Percentiles rank a stretch among this genome's conserved stretches.
phyloP scores from a whole-genome alignment of 345 rosid genomes.

The Brassica juncea region DNA sequence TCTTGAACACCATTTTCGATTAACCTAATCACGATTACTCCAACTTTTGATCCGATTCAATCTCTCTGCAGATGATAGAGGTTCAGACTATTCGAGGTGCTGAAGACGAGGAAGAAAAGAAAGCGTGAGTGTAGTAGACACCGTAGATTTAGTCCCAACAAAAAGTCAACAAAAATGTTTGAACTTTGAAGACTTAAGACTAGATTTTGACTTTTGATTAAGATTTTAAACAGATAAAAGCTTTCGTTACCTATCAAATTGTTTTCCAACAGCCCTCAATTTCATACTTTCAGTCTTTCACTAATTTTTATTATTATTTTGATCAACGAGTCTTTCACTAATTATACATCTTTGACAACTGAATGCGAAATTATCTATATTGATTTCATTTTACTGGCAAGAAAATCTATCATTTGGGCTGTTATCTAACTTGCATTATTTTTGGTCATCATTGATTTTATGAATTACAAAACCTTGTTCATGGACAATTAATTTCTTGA shows the following conservation, averaged over 20 bases:
- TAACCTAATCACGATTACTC: slow-evolving; percentile 20
- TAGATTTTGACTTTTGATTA: slow-evolving; percentile 24
- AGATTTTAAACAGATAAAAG: not conserved
- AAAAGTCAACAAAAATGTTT: slow-evolving; percentile 18
- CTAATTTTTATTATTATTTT: too few relatives aligned
- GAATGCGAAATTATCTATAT: not conserved
- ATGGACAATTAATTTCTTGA: not conserved
- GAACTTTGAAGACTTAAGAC: slow-evolving; percentile 25
- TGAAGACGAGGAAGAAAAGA: slow-evolving; percentile 30
- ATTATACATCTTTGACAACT: not conserved
- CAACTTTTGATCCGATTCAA: slow-evolving; percentile 26
- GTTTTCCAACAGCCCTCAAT: not conserved
- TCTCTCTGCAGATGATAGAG: slow-evolving; percentile 24
- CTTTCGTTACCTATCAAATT: not conserved
- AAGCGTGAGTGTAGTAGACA: slow-evolving; percentile 33
- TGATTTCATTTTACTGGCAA: not conserved
- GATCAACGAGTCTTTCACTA: not conserved
- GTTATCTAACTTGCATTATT: not conserved
- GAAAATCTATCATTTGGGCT: not conserved
- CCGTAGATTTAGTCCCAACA: slow-evolving; percentile 27
- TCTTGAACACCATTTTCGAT: slow-evolving; percentile 83
- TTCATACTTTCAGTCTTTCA: not conserved
- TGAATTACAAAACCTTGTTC: not conserved
- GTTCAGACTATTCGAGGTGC: not conserved
- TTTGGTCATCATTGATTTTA: not conserved